Evolutionary conservation across 208 protist species (phyloP), one percentile per base, ranked within the genome.

Genomic region (Acanthamoeba sp.): DNA sequence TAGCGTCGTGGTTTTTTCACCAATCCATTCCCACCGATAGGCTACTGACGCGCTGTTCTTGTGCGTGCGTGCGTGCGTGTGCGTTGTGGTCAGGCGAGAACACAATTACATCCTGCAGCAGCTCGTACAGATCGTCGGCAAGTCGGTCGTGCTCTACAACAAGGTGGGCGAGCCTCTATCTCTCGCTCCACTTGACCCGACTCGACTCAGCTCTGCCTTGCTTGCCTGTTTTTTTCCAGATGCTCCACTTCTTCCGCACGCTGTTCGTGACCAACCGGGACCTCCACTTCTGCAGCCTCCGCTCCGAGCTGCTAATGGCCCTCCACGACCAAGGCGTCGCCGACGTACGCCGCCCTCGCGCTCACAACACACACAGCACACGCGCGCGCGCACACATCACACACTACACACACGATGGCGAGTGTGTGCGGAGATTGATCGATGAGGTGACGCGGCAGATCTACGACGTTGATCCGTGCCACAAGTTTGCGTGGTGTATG

Each of bases 401-500:
- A 50, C 45, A 50, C 9, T 12, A 50, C 12, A 12, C 18, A 57
- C 52, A 57, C 52, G 16, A 22, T 1, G 1, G n/a, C n/a, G n/a
- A n/a, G n/a, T n/a, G n/a, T n/a, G 45, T 50, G 12, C 45, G 45
- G 4, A 12, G 9, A 50, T 16, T 50, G 45, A 62, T 50, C 22
- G 14, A n/a, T 40, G 12, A 76, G 18, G 27, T 76, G 29, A 76
- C 14, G n/a, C 38, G 36, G 22, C 38, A 88, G 80, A 84, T 96
- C 6, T 95, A 95, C 22, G 57, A 94, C 7, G 6, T 45, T 0
- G 95, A 96, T 16, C 7, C 6, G 1, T 55, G 88, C 14, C 95
- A 96, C 48, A 89, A 69, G 38, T 55, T 96, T 16, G 95, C 93
- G 16, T 96, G 95, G 95, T 96, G 95, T n/a, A 50, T 96, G 27